These are phyloP conservation scores for Diplotaxis tenuifolia DNA, from an alignment of 345 rosid genomes.

Conservation along the genomic window DNA sequence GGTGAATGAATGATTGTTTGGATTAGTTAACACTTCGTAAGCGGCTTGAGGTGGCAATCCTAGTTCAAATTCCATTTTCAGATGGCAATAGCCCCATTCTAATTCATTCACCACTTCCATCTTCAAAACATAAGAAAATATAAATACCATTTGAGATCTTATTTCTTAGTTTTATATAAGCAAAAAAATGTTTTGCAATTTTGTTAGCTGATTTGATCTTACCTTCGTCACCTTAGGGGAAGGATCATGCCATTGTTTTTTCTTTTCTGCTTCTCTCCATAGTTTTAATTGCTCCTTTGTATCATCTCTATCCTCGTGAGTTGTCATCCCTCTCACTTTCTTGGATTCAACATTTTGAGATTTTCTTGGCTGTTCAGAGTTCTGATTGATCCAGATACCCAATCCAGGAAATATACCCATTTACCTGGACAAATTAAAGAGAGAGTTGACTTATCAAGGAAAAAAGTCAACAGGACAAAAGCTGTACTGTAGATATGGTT, in stretches of 20 bases:
- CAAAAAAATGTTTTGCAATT: not conserved
- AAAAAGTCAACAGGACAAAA: no score
- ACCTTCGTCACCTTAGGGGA: constrained; percentile 57
- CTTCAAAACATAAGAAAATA: constrained; percentile 47
- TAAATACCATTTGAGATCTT: not conserved
- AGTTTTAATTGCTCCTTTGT: constrained; percentile 54
- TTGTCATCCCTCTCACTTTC: not conserved
- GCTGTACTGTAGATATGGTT: not conserved
- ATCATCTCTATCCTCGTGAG: constrained; percentile 31
- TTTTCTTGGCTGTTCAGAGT: constrained; percentile 29
- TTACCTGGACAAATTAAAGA: not conserved
- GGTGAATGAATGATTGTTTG: constrained; percentile 67
- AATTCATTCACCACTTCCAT: constrained; percentile 9
- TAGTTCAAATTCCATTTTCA: not conserved
- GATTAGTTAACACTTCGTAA: constrained; percentile 57
- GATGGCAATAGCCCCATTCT: no score
- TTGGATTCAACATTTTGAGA: constrained; percentile 36
- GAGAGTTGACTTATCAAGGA: not conserved
- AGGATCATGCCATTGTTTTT: constrained; percentile 53
- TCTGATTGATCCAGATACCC: constrained; percentile 6
- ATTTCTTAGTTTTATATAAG: not conserved
- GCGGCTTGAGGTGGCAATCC: constrained; percentile 56
- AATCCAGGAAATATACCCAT: not conserved
- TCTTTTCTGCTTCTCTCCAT: constrained; percentile 58
- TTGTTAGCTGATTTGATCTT: not conserved